These are phyloP conservation scores for Venustampulla echinocandica DNA, from an alignment of 495 filamentous ascomycete species.

Conservation along the genomic window DNA sequence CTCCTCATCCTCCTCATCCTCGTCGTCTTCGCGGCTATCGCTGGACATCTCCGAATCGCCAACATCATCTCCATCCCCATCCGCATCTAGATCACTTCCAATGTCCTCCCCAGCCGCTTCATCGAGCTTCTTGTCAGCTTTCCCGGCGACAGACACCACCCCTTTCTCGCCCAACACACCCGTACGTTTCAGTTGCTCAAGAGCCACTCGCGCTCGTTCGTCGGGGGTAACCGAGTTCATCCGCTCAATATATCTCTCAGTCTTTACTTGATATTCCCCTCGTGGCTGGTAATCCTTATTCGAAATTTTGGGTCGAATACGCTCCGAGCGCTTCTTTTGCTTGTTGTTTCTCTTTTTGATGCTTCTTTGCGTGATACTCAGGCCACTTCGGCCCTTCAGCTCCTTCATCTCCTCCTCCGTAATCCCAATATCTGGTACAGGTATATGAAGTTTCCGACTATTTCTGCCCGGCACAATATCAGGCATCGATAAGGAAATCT, in stretches of 20 bases:
- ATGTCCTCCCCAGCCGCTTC: slow-evolving; percentile 4
- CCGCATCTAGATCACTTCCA: slow-evolving; percentile 7
- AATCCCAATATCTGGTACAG: slow-evolving; percentile 29
- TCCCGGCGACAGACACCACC: background rate
- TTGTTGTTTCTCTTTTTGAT: background rate
- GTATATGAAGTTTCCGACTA: slow-evolving; percentile 14
- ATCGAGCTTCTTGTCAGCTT: slow-evolving; percentile 1
- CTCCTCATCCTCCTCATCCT: slow-evolving; percentile 12
- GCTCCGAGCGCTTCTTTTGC: background rate
- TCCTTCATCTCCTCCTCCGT: slow-evolving; percentile 12
- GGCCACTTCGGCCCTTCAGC: background rate
- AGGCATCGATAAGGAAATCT: slow-evolving; percentile 33
- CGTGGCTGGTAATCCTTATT: background rate
- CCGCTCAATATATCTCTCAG: background rate
- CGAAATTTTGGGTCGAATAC: background rate
- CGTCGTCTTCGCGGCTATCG: slow-evolving; percentile 11
- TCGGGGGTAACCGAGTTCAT: too few species aligned
- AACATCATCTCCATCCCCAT: slow-evolving; percentile 10
- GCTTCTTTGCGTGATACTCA: background rate
- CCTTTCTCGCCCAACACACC: background rate
- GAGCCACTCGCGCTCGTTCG: too few species aligned
- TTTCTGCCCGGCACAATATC: slow-evolving; percentile 26
- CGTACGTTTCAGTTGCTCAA: too few species aligned
- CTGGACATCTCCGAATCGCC: slow-evolving; percentile 9
- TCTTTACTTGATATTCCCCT: background rate